Base-by-base conservation (phyloP, 169 alveolate genomes). In the Besnoitia besnoiti region DNA sequence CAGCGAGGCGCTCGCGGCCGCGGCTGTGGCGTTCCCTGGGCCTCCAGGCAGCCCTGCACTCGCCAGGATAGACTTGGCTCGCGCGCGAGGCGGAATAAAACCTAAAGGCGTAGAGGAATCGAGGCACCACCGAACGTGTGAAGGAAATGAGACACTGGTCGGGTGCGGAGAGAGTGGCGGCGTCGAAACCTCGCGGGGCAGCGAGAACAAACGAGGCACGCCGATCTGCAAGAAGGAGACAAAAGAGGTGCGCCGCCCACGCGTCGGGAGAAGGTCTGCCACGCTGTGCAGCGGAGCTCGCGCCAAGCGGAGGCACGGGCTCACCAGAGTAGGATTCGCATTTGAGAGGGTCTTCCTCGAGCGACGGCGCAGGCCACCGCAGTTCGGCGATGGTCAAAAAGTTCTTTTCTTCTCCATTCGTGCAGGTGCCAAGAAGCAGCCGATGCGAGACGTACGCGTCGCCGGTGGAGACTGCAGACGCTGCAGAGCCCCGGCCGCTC, bases 351-450 rank as follows among this genome's bases (percentile, higher is more conserved):
- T 92, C 94, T 0, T 82, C 92, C 92, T 92, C 91, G 55, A 92
- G 46, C 24, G 87, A 92, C 27, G 94, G 90, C 33, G 42, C 44
- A 14, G 94, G 94, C 39, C 76, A 50, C 61, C 91, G 49, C 0
- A 85, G 51, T 77, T 92, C 94, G 47, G 91, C 94, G 40, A 82
- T 84, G 7, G 79, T 61, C 37, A 92, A 39, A 47, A 35, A 92
- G 42, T 92, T 87, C 46, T 55, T 89, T 79, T 92, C 94, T 77
- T 79, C 79, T 39, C 94, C 94, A 62, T 61, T 79, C 30, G 94
- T 92, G 44, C 92, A 89, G 14, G 94, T 92, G 24, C 94, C 94
- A n/a, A 92, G 82, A 44, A 92, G 89, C 76, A 92, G 85, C 73
- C 91, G 67, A 16, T 87, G 91, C 12, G 91, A 46, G 14, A 67